Evolutionary conservation across 106 monocot species (phyloP), one percentile per base, ranked within the genome.

Genomic region (Allium fistulosum): DNA sequence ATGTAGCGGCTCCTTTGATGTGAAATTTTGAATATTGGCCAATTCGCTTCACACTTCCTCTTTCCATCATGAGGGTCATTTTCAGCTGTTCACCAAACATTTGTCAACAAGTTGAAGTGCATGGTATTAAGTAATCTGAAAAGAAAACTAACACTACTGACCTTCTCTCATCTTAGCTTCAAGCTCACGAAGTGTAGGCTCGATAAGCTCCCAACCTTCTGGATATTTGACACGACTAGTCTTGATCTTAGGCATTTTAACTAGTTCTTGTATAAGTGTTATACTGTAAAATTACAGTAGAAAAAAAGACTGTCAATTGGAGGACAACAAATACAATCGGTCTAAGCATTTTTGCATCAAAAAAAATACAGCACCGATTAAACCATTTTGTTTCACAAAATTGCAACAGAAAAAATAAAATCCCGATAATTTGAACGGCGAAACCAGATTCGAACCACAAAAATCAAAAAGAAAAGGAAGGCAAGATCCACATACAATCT

Each of bases 121-220:
- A 5, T 37, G 37, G 5, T 37, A 37, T 37, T 37, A 37, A 37
- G 37, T 37, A 52, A 26, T 26, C 2, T 9, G 26, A 12, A 16
- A 12, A 7, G 17, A 45, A 66, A 67, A 67, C 67, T 13, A 53
- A 28, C 6, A 49, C 64, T 8, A 48, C 37, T 37, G 37, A 97
- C 96, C 96, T 88, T 97, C 92, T 79, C 92, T 78, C 96, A 97
- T 92, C 65, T 89, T 92, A 1, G 84, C 88, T 52, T 92, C 96
- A 10, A 97, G 77, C 17, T 92, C 96, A 48, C 96, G 84, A 26
- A 89, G 70, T 6, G 96, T 97, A n/a, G 96, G 96, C 68, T 97
- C 88, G 26, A 92, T 92, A 26, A 92, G 84, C 75, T 92, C 96
- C 96, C 96, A 92, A 58, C 96, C 96, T 46, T 88, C 87, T 61